phyloP scores from a whole-genome alignment of 768 basidiomycete species.

The Tulasnella sp. region DNA sequence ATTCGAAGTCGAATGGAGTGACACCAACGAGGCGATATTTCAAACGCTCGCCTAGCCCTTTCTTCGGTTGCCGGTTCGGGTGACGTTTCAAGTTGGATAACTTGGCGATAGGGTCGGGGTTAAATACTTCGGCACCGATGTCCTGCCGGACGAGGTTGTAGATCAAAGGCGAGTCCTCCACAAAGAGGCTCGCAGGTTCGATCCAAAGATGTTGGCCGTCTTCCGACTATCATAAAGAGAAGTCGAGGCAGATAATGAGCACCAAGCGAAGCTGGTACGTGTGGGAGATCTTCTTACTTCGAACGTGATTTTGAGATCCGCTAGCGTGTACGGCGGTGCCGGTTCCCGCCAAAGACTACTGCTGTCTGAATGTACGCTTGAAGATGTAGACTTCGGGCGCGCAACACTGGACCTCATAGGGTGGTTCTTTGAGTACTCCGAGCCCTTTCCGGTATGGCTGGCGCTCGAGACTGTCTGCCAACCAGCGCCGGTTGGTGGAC shows the following conservation, averaged over 20 bases:
- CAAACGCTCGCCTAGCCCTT: not conserved
- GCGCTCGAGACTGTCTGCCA: not conserved
- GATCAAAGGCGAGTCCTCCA: not conserved
- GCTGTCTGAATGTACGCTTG: not conserved
- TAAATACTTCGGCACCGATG: not conserved
- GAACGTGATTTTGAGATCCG: not conserved
- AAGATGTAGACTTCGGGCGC: not conserved
- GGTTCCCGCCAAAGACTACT: not conserved
- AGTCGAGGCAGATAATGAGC: not conserved
- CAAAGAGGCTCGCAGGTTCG: not conserved
- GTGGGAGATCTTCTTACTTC: not conserved
- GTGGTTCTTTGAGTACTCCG: not conserved
- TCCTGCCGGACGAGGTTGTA: not conserved
- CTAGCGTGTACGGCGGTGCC: not conserved
- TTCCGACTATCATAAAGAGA: not conserved
- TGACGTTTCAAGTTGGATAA: not conserved
- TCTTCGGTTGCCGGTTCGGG: not conserved
- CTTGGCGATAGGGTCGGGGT: not conserved
- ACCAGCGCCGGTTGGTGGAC: not conserved
- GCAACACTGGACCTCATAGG: not conserved
- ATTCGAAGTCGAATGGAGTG: constrained; percentile 13
- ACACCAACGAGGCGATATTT: not conserved
- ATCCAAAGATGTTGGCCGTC: not conserved
- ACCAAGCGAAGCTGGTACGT: not conserved
- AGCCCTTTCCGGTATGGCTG: not conserved